These are phyloP conservation scores for Sphaerulina populicola DNA, from an alignment of 2,329 filamentous ascomycete genomes.

Conservation along the genomic window DNA sequence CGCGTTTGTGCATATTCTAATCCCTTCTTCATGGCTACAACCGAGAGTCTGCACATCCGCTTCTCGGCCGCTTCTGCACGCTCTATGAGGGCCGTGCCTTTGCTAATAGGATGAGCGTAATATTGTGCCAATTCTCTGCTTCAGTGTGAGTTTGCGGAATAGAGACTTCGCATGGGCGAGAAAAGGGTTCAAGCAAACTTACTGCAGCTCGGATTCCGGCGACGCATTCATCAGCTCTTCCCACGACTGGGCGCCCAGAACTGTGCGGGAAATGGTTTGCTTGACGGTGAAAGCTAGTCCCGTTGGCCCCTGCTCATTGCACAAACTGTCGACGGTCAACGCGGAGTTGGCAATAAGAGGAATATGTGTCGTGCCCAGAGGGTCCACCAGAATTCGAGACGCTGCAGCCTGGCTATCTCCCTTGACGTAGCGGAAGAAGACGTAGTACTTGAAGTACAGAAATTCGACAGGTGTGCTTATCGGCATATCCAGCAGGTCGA, in stretches of 20 bases:
- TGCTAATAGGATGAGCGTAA: neutral
- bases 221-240: neutral
- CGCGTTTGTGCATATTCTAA: neutral
- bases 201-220: conserved; percentile 1
- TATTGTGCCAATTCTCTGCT: neutral
- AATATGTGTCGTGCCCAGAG: neutral
- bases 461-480: too few species aligned
- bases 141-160: neutral
- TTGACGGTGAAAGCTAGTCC: neutral
- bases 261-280: neutral
- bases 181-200: neutral
- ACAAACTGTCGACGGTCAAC: neutral
- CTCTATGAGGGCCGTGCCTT: neutral
- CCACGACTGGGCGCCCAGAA: neutral
- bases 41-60: neutral
- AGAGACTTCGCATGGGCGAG: neutral
- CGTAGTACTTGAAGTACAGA: too few species aligned
- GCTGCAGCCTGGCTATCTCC: neutral
- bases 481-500: too few species aligned
- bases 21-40: neutral
- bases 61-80: neutral
- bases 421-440: too few species aligned
- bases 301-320: neutral
- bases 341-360: neutral
- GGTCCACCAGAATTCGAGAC: neutral